A percentile compares a stretch with the other conserved stretches of the same genome.
These are phyloP conservation scores for Ilex asprella DNA, from an alignment of 257 asterid species.

Conservation along the genomic window DNA sequence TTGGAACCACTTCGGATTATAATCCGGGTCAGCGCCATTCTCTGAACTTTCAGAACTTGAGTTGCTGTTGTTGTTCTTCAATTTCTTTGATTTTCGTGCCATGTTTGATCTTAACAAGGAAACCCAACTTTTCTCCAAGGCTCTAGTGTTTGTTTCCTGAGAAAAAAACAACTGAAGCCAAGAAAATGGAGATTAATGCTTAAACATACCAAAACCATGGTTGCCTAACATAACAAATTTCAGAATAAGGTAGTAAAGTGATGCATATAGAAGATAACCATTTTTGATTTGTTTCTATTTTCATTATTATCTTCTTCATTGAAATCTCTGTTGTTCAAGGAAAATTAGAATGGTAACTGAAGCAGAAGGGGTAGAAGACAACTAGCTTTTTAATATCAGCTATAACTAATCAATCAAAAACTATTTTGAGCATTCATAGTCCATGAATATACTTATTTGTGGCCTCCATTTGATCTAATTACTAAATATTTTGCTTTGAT, in stretches of 20 bases:
- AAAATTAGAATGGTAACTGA: conserved; percentile 4
- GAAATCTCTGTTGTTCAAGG: not conserved
- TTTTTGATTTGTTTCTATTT: conserved; percentile 1
- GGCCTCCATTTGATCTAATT: no score
- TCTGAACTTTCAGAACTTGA: conserved; percentile 22
- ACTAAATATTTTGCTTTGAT: no score
- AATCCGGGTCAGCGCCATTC: conserved; percentile 20
- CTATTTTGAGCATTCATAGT: no score
- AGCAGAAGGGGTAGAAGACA: not conserved
- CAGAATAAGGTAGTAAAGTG: not conserved
- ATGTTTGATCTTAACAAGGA: not conserved
- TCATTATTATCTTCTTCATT: not conserved
- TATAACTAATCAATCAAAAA: no score
- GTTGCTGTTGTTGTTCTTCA: not conserved
- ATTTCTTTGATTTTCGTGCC: conserved; percentile 10
- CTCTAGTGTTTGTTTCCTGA: not conserved
- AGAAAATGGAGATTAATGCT: not conserved
- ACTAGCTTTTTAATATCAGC: no score
- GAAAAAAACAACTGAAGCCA: not conserved
- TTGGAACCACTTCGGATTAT: conserved; percentile 1
- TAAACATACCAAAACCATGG: not conserved
- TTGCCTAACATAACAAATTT: not conserved
- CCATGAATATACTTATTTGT: no score
- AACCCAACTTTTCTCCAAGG: not conserved
- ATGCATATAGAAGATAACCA: not conserved